Conservation (phyloP, 306 rosid species). For the Pterocarpus macrocarpus region DNA sequence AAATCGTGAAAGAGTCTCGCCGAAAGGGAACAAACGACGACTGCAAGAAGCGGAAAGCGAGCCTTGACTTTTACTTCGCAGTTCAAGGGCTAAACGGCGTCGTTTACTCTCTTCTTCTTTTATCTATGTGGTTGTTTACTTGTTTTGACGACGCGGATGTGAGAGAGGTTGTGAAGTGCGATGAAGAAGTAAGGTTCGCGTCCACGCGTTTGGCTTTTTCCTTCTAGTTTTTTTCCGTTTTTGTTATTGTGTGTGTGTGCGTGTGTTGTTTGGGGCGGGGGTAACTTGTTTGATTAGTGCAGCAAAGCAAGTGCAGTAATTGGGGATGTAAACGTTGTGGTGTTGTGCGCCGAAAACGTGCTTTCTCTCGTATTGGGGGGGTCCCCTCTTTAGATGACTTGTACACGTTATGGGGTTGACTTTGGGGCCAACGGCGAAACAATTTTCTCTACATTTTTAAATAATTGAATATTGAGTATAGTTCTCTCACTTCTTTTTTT, state of each 20-base stretch:
- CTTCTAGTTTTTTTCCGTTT: too few species aligned
- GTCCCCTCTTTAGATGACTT: neutral
- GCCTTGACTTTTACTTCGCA: slow-evolving; percentile 35
- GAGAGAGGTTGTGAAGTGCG: slow-evolving; percentile 23
- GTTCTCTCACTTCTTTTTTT: too few species aligned
- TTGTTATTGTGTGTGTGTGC: neutral
- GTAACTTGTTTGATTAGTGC: neutral
- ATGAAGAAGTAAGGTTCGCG: slow-evolving; percentile 13
- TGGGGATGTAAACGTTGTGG: slow-evolving; percentile 1
- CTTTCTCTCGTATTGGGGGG: slow-evolving; percentile 22
- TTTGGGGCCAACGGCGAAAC: neutral
- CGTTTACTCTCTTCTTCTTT: slow-evolving; percentile 16
- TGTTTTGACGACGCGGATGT: slow-evolving; percentile 42
- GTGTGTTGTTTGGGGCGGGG: too few species aligned
- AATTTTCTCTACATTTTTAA: neutral
- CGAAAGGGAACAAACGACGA: neutral
- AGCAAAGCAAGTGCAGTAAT: neutral
- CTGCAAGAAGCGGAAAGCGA: neutral
- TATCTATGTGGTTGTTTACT: neutral
- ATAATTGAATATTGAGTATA: too few species aligned
- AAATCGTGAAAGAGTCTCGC: neutral
- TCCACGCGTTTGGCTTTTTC: slow-evolving; percentile 38
- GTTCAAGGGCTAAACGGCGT: slow-evolving; percentile 40
- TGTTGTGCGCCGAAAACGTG: slow-evolving; percentile 35
- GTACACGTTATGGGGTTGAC: slow-evolving; percentile 45